These are phyloP conservation scores for Phoma sp. DNA, from an alignment of 2,329 filamentous ascomycete species.

Conservation along the genomic window DNA sequence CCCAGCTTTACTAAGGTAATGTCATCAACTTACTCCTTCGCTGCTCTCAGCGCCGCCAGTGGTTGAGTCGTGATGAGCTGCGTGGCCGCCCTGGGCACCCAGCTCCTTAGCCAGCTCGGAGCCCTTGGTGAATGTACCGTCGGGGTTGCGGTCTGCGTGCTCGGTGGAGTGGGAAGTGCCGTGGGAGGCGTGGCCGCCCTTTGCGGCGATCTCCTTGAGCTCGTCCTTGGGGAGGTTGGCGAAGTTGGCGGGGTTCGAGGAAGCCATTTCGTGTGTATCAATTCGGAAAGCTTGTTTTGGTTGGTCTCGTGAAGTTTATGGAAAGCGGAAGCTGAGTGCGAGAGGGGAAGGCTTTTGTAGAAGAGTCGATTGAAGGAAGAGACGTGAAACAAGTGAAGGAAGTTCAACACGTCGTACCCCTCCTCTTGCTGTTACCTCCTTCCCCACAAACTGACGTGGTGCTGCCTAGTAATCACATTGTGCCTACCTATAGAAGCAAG, in stretches of 20 bases:
- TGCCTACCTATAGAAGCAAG: too few relatives aligned
- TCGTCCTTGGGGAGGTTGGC: slow-evolving; percentile 59
- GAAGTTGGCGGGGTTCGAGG: slow-evolving; percentile 59
- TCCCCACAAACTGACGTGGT: slow-evolving; percentile 27
- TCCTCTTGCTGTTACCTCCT: slow-evolving; percentile 4
- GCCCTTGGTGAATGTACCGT: slow-evolving; percentile 49
- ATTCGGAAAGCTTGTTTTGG: background rate
- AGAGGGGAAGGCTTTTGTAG: background rate
- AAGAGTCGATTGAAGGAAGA: background rate
- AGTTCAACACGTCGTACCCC: slow-evolving; percentile 17
- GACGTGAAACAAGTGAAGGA: slow-evolving; percentile 1
- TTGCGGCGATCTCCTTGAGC: slow-evolving; percentile 56
- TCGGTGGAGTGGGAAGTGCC: slow-evolving; percentile 18
- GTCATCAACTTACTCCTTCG: slow-evolving; percentile 28
- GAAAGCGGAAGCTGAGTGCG: background rate
- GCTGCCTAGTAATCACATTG: slow-evolving; percentile 8
- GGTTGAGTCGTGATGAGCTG: slow-evolving; percentile 30
- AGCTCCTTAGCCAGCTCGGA: slow-evolving; percentile 47
- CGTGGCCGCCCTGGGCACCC: slow-evolving; percentile 45
- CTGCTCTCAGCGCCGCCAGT: slow-evolving; percentile 13
- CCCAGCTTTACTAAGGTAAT: too few relatives aligned
- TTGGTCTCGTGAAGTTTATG: background rate
- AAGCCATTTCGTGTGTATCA: slow-evolving; percentile 37
- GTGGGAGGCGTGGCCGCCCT: slow-evolving; percentile 55
- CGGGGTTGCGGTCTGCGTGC: slow-evolving; percentile 43